Conservation (phyloP, 2,329 filamentous ascomycete species). For the Curvularia sp. region DNA sequence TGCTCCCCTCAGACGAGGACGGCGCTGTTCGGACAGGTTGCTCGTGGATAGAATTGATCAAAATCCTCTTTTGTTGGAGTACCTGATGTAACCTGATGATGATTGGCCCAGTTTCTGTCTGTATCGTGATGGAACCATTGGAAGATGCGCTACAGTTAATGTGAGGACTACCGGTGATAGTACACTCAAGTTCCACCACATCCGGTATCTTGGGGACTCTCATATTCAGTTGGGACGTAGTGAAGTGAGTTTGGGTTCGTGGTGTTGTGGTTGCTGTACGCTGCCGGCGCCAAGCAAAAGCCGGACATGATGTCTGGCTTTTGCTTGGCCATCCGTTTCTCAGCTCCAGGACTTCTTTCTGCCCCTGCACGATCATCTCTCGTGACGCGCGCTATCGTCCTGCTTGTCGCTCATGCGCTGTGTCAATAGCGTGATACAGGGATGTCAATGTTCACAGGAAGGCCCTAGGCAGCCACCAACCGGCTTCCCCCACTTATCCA, state of each 20-base stretch:
- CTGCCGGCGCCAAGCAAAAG: neutral
- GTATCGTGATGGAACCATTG: slow-evolving; percentile 4
- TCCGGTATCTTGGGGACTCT: neutral
- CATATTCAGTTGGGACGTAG: neutral
- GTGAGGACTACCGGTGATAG: neutral
- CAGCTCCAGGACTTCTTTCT: neutral
- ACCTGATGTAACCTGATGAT: slow-evolving; percentile 1
- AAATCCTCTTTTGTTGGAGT: neutral
- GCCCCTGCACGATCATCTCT: neutral
- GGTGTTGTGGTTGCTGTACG: neutral
- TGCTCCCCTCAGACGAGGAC: neutral
- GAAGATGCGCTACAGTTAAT: slow-evolving; percentile 2
- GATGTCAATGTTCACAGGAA: neutral
- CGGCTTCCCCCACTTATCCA: neutral
- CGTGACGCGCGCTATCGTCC: neutral
- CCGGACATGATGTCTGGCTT: slow-evolving; percentile 2
- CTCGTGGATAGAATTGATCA: neutral
- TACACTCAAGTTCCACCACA: slow-evolving; percentile 1
- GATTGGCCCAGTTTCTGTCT: slow-evolving; percentile 2
- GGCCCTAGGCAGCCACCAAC: neutral
- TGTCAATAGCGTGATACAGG: neutral
- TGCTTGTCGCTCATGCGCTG: neutral
- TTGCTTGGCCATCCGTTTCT: neutral
- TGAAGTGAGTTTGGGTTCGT: neutral
- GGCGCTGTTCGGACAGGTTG: neutral